Evolutionary conservation across 805 yeast genomes (phyloP), one percentile per base, ranked within the genome.

Genomic region (Blastobotrys terrestris): DNA sequence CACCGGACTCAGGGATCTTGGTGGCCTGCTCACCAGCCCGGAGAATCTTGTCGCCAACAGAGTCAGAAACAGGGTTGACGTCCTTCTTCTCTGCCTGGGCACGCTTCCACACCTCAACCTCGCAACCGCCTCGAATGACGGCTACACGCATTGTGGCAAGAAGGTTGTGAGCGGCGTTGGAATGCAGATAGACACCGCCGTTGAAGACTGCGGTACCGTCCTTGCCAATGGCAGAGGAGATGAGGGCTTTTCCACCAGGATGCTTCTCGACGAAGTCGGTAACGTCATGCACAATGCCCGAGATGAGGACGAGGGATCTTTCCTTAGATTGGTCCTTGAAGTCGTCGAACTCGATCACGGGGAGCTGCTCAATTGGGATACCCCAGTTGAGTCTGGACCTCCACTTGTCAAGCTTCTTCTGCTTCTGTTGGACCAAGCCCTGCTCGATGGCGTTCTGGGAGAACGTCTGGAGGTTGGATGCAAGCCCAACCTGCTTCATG

Each of bases 71-170:
- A 41, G 80, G 65, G 4, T 81, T 81, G 35, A 79, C 82, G 63
- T 70, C 83, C 73, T 78, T 85, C 76, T 79, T 85, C 76, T 74
- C 85, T 55, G 63, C 73, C 74, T 73, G 83, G 70, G 77, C 89
- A 67, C 76, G 81, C 68, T 82, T 81, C 95, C 96, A 87, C 20
- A 87, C 87, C 60, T 85, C 85, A 55, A 82, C 85, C 59, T 88
- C 92, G 57, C 86, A 78, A 7, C 91, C 91, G 14, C 87, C 85
- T 55, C 90, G 81, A 31, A 87, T 74, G 21, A 87, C 91, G 0
- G 95, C 96, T 14, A 91, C 84, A 63, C 98, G 78, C 97, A 91
- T 89, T 0, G 96, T 91, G 1, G 96, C 95, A 55, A 91, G 73
- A 55, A 91, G 70, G 69, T 91, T 91, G 64, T 85, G 86, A 1